These are phyloP conservation scores for Porogramme epimiltina DNA, from an alignment of 1,284 basidiomycete species.

Conservation along the genomic window DNA sequence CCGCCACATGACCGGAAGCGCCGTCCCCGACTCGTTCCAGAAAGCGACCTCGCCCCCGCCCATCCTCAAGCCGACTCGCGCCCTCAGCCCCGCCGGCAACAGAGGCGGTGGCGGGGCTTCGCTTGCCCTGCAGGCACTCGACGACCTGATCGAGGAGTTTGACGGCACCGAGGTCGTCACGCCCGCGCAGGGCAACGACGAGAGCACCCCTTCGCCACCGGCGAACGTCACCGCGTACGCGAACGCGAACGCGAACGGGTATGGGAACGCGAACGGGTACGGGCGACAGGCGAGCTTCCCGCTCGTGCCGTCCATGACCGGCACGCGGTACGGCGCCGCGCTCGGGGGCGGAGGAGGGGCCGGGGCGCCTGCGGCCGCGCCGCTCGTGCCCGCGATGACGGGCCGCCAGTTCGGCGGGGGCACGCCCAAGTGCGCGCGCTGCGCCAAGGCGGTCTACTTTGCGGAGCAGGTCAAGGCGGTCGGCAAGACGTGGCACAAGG, in stretches of 20 bases:
- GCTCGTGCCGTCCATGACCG: conserved; percentile 44
- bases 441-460: conserved; percentile 62
- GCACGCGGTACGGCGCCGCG: conserved; percentile 53
- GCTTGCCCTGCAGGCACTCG: conserved; percentile 16
- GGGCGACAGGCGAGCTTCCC: conserved; percentile 21
- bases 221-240: too few species aligned
- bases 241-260: too few species aligned
- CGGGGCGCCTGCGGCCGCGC: conserved; percentile 14
- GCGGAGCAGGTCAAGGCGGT: conserved; percentile 77
- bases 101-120: conserved; percentile 16
- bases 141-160: conserved; percentile 14
- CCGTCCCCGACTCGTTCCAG: conserved; percentile 13
- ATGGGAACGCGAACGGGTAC: too few species aligned
- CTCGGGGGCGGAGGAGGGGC: conserved; percentile 29
- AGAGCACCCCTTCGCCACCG: background rate
- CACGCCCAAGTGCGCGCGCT: conserved; percentile 57
- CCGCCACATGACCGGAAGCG: conserved; percentile 34
- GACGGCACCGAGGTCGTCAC: conserved; percentile 4
- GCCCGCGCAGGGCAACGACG: background rate
- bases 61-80: conserved; percentile 34
- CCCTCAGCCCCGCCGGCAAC: conserved; percentile 30
- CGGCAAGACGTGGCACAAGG: conserved; percentile 75
- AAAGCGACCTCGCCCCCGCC: conserved; percentile 24
- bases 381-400: conserved; percentile 29
- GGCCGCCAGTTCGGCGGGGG: conserved; percentile 43